Conservation (phyloP, 2,329 filamentous ascomycete genomes). For the Beauveria varroae region DNA sequence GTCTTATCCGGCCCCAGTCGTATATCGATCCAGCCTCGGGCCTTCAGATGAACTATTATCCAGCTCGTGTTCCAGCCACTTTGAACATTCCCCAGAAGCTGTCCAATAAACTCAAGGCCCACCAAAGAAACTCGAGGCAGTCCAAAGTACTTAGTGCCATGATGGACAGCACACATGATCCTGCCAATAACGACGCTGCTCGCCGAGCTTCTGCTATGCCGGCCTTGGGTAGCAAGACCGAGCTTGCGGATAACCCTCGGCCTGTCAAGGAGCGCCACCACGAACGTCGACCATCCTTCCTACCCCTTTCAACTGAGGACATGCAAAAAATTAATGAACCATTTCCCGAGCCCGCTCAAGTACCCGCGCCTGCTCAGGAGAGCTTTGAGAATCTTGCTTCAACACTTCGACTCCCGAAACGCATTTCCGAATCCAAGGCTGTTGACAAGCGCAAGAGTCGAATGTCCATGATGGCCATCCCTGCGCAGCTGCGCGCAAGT, state of each 20-base stretch:
- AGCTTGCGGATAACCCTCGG: conserved; percentile 15
- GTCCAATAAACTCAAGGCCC: conserved; percentile 61
- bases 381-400: conserved; percentile 12
- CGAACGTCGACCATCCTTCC: conserved; percentile 11
- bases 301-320: conserved; percentile 7
- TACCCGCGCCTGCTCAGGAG: background rate
- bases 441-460: conserved; percentile 26
- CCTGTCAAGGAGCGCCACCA: conserved; percentile 40
- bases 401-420: conserved; percentile 26
- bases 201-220: conserved; percentile 19
- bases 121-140: conserved; percentile 60
- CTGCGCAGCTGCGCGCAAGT: conserved; percentile 82
- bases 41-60: conserved; percentile 87
- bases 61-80: conserved; percentile 88
- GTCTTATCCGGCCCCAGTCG: conserved; percentile 41
- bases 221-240: conserved; percentile 14
- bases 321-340: background rate
- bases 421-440: conserved; percentile 23
- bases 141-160: conserved; percentile 65
- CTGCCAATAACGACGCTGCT: background rate
- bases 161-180: conserved; percentile 20
- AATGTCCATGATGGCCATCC: conserved; percentile 40
- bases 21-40: conserved; percentile 58
- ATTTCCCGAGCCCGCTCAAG: background rate
- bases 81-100: conserved; percentile 85